phyloP scores from a whole-genome alignment of 495 filamentous ascomycete species.

The Hypoxylon rickii region DNA sequence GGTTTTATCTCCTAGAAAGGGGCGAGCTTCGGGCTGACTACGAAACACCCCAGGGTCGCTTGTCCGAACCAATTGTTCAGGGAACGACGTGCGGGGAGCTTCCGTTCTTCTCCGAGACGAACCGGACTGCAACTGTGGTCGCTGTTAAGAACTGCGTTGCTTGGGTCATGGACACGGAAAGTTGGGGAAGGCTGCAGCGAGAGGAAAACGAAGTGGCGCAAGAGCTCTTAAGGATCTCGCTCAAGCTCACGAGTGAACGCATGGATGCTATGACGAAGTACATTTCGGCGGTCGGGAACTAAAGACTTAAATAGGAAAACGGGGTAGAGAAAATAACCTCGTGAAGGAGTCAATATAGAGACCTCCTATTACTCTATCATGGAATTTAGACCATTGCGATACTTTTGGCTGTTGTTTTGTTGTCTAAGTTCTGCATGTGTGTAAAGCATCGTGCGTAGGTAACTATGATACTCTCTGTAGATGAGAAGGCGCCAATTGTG shows the following conservation, averaged over 20 bases:
- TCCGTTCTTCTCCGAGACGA: constrained; percentile 91
- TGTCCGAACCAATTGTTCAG: constrained; percentile 89
- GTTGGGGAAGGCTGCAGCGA: constrained; percentile 72
- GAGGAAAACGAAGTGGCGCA: constrained; percentile 74
- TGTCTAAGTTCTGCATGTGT: too few relatives aligned
- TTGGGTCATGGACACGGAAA: constrained; percentile 73
- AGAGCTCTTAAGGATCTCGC: constrained; percentile 79
- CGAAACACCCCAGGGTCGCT: constrained; percentile 82
- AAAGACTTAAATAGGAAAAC: constrained; percentile 3
- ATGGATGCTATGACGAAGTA: constrained; percentile 83
- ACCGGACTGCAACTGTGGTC: constrained; percentile 81
- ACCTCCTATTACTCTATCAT: background rate
- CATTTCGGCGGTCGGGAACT: constrained; percentile 44
- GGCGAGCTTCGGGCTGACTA: constrained; percentile 91
- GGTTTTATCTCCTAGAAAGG: constrained; percentile 89
- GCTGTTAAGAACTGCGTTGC: constrained; percentile 80
- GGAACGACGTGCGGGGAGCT: constrained; percentile 95
- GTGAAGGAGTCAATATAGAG: background rate
- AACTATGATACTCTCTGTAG: too few relatives aligned
- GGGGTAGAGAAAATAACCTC: background rate
- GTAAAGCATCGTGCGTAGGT: too few relatives aligned
- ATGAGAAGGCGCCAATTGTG: too few relatives aligned
- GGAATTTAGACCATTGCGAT: too few relatives aligned
- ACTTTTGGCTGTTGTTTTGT: too few relatives aligned
- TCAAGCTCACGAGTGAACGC: constrained; percentile 88